These are phyloP conservation scores for Xylaria sp. DNA, from an alignment of 2,329 filamentous ascomycete species.

Conservation along the genomic window DNA sequence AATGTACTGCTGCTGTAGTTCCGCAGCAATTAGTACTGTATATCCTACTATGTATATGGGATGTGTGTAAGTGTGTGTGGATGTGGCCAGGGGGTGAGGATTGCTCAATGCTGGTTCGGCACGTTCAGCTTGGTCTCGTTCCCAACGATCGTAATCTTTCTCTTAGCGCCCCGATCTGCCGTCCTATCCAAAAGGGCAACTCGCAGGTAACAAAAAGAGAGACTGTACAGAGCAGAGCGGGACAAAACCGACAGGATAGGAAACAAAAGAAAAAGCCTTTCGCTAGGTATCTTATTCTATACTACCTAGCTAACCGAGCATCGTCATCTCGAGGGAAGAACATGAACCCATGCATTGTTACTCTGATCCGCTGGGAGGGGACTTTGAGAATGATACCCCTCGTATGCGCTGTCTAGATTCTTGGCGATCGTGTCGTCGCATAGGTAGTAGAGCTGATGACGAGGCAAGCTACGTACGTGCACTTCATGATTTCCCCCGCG, in stretches of 20 bases:
- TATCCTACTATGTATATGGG: background rate
- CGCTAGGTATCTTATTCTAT: background rate
- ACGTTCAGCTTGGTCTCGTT: conserved; percentile 29
- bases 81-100: conserved; percentile 18
- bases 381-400: conserved; percentile 16
- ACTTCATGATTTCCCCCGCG: background rate
- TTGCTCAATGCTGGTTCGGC: conserved; percentile 27
- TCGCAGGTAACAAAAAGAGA: conserved; percentile 21
- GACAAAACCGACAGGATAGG: conserved; percentile 22
- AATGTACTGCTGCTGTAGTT: conserved; percentile 15
- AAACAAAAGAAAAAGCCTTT: conserved; percentile 24
- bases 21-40: background rate
- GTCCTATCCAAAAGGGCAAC: conserved; percentile 31
- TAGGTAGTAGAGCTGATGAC: conserved; percentile 31
- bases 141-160: conserved; percentile 34
- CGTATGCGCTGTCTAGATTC: conserved; percentile 27
- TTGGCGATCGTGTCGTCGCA: conserved; percentile 27
- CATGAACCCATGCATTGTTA: conserved; percentile 29
- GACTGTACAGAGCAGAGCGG: conserved; percentile 10
- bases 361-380: conserved; percentile 11
- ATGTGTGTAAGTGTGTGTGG: conserved; percentile 15
- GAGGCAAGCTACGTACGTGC: conserved; percentile 30
- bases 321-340: conserved; percentile 11
- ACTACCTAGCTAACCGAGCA: background rate
- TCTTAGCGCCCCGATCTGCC: conserved; percentile 34